A percentile compares a stretch with the other conserved stretches of the same genome.
Evolutionary conservation across 225 moss, liverwort and hornwort genomes (phyloP).

Genomic region (Antitrichia curtipendula): DNA sequence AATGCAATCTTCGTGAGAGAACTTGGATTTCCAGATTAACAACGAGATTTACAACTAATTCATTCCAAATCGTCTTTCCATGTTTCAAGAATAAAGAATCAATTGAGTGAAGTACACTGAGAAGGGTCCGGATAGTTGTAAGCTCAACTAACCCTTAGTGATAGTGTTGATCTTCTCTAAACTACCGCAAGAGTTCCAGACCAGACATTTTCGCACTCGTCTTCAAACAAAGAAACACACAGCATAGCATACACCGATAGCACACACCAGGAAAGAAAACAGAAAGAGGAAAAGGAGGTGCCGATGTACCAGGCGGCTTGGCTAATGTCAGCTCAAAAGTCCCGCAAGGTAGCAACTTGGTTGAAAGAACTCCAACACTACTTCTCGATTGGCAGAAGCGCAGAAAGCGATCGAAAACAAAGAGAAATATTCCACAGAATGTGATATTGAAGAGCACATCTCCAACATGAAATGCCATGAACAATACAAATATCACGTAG

Average conservation of each 20-base stretch:
- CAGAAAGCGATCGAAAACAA: conserved; percentile 72
- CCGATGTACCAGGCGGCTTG: conserved; percentile 48
- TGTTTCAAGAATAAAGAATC: neutral
- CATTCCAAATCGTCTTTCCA: neutral
- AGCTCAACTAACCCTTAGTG: neutral
- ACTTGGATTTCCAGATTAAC: neutral
- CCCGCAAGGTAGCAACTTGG: conserved; percentile 65
- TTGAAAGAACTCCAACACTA: conserved; percentile 46
- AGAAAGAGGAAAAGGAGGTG: neutral
- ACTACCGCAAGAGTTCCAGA: neutral
- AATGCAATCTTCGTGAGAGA: neutral
- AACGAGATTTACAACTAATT: neutral
- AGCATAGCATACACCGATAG: neutral
- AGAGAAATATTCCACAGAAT: conserved; percentile 62
- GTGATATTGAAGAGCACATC: conserved; percentile 36
- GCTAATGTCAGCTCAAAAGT: conserved; percentile 63
- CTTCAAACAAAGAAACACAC: neutral
- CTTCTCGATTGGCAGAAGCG: conserved; percentile 77
- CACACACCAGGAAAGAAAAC: neutral
- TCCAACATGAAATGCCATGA: conserved; percentile 66
- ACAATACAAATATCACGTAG: conserved; percentile 58
- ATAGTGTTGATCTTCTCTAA: neutral
- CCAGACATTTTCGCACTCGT: neutral
- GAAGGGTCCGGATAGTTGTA: neutral
- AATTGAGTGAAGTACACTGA: neutral